Conservation (phyloP, 2,329 filamentous ascomycete genomes). For the Metarhizium brunneum region DNA sequence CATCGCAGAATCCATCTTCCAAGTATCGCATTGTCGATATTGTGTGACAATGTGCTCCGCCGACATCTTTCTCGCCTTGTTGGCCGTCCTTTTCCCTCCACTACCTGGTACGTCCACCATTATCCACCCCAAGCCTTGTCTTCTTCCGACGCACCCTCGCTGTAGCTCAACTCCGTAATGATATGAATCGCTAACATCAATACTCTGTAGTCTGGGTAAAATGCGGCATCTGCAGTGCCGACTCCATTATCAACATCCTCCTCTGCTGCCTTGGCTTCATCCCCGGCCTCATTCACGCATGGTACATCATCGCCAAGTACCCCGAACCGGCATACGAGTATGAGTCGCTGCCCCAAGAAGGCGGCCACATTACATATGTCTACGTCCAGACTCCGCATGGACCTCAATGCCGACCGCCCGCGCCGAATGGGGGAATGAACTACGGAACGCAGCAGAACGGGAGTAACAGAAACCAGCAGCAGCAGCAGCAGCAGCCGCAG, state of each 20-base stretch:
- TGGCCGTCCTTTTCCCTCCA: conserved; percentile 14
- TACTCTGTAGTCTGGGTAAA: conserved; percentile 99
- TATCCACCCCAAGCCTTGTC: not conserved
- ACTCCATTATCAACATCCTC: conserved; percentile 90
- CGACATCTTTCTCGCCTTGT: conserved; percentile 49
- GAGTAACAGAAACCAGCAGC: conserved; percentile 1
- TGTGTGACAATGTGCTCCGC: conserved; percentile 41
- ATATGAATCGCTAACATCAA: conserved; percentile 12
- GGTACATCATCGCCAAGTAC: conserved; percentile 94
- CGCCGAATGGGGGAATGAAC: conserved; percentile 10
- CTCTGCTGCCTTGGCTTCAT: conserved; percentile 73
- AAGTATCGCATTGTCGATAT: not conserved
- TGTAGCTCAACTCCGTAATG: not conserved
- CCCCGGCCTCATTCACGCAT: conserved; percentile 85
- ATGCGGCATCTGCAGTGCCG: conserved; percentile 81
- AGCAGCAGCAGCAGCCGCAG: not conserved
- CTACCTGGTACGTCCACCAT: conserved; percentile 39
- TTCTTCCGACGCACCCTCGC: not conserved
- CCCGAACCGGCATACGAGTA: conserved; percentile 70
- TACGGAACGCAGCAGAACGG: conserved; percentile 10
- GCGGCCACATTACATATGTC: conserved; percentile 64
- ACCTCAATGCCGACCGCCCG: conserved; percentile 24
- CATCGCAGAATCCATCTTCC: not conserved
- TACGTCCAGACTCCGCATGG: conserved; percentile 49
- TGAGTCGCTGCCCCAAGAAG: conserved; percentile 50